Base-by-base conservation (phyloP, 108 stramenopile species). In the Nitzschia putrida region DNA sequence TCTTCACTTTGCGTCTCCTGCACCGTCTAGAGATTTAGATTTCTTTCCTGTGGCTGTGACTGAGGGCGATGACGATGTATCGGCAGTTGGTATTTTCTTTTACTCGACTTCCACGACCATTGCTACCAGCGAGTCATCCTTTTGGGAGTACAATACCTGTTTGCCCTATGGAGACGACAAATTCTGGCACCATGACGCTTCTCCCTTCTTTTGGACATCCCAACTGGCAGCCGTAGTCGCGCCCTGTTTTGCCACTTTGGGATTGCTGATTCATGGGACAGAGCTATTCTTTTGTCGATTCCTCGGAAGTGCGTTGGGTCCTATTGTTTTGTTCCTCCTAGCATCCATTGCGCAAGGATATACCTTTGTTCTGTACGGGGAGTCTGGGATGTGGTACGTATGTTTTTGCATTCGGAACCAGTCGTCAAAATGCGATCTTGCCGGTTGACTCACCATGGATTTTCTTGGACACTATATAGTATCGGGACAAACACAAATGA, bases 301-400 rank as follows among this genome's bases (percentile, higher is more conserved):
- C 3, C 20, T 50, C 3, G 18, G 20, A 5, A 23, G 24, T 22
- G 16, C 22, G 16, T 2, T 55, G 20, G 20, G 16, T 25, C 23
- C 24, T 1, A 25, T 24, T 7, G 21, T 55, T 13, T 24, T 55
- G 8, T 55, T 24, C 23, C 24, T 55, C 1, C 13, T 55, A 8
- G 54, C 54, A 55, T 55, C 54, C 6, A 3, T 55, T 16, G 24
- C 22, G 16, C 54, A 55, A 55, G 54, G 22, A 13, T 55, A 55
- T 8, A 55, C 54, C 23, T 55, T 55, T 55, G 54, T 25, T 55
- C 16, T 55, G 3, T 55, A 55, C 22, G 54, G 54, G 3, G 54
- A 22, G 3, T 13, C 24, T 1, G 54, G 22, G 3, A 24, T 55
- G 21, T 55, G 54, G 54, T 55, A 55, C 21, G 54, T 55, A 22